phyloP scores from a whole-genome alignment of 108 stramenopile genomes.

The Discostella pseudostelligera region DNA sequence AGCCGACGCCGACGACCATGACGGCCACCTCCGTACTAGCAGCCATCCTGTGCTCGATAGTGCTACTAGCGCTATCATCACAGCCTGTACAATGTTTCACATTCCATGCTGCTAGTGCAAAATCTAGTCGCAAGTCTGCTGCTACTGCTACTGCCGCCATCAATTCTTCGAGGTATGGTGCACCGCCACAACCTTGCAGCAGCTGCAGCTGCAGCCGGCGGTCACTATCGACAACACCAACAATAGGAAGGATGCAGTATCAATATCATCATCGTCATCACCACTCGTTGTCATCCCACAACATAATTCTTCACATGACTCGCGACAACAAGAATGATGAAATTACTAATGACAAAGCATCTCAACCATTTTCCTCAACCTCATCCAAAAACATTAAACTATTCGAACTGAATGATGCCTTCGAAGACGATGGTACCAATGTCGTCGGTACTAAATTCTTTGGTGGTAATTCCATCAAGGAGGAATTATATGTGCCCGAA shows the following conservation, averaged over 20 bases:
- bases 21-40: background rate
- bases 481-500: conserved; percentile 69
- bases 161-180: too few relatives aligned
- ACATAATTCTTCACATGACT: conserved; percentile 1
- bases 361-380: conserved; percentile 5
- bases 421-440: conserved; percentile 39
- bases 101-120: background rate
- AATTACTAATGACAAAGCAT: too few relatives aligned
- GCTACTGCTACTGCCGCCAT: too few relatives aligned
- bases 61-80: background rate
- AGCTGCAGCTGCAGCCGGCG: too few relatives aligned
- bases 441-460: conserved; percentile 48
- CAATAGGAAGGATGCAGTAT: too few relatives aligned
- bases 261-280: too few relatives aligned
- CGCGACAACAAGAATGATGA: conserved; percentile 11
- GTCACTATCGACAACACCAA: too few relatives aligned
- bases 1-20: conserved; percentile 2
- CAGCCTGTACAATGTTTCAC: background rate
- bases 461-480: conserved; percentile 76
- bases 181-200: too few relatives aligned
- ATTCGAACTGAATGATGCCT: conserved; percentile 40
- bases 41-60: background rate
- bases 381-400: conserved; percentile 10
- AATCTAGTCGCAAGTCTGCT: too few relatives aligned
- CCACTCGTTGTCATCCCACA: too few relatives aligned